Evolutionary conservation across 192 early-diverging fungal species (phyloP).

Genomic region (Thamnidium elegans): DNA sequence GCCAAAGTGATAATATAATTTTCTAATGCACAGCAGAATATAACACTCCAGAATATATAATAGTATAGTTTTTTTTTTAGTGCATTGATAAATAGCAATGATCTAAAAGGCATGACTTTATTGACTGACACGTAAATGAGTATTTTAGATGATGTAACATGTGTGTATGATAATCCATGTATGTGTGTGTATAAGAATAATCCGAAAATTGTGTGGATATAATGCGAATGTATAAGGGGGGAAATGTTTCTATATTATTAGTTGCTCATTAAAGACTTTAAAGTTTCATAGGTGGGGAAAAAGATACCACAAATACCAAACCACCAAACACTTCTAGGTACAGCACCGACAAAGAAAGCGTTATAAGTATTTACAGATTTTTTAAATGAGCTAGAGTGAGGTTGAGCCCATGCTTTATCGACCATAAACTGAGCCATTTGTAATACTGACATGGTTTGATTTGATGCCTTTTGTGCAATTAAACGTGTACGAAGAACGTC

Average conservation of each 20-base stretch:
- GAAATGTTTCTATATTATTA: not conserved
- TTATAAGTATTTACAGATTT: slow-evolving; percentile 34
- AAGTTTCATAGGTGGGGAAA: slow-evolving; percentile 68
- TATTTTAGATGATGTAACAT: not conserved
- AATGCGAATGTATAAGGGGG: too few relatives aligned
- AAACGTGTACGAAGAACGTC: slow-evolving; percentile 68
- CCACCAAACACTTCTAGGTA: slow-evolving; percentile 69
- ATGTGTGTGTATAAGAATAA: too few relatives aligned
- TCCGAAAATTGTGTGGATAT: too few relatives aligned
- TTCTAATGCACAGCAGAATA: too few relatives aligned
- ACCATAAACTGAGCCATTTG: slow-evolving; percentile 37
- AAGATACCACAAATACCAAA: slow-evolving; percentile 77
- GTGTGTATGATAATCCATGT: too few relatives aligned
- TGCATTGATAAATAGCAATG: too few relatives aligned
- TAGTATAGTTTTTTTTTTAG: too few relatives aligned
- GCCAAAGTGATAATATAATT: too few relatives aligned
- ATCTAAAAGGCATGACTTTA: not conserved
- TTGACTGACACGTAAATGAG: not conserved
- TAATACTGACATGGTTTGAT: slow-evolving; percentile 20
- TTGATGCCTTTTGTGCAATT: slow-evolving; percentile 53
- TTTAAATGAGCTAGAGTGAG: not conserved
- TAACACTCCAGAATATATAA: too few relatives aligned
- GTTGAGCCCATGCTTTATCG: slow-evolving; percentile 18
- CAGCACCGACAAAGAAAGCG: slow-evolving; percentile 62
- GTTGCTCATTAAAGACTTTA: slow-evolving; percentile 41